Conservation (phyloP, 495 filamentous ascomycete species). For the Xylaria venustula region DNA sequence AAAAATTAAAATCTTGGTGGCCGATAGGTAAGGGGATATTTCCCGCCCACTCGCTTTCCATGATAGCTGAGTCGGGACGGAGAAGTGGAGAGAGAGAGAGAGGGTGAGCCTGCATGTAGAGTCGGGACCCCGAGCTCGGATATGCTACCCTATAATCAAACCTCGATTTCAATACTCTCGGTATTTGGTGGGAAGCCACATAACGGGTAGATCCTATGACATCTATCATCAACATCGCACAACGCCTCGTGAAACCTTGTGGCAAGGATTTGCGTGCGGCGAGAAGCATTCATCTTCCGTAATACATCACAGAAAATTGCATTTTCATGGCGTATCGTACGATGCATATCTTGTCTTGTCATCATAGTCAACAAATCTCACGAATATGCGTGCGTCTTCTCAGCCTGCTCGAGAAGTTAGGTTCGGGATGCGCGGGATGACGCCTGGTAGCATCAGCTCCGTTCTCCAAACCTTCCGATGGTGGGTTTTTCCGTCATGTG, state of each 20-base stretch:
- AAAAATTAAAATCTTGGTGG: too few species aligned
- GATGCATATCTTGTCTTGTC: background rate
- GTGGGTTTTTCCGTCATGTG: constrained; percentile 7
- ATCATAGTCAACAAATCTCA: background rate
- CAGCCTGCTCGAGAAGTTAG: background rate
- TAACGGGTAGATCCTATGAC: background rate
- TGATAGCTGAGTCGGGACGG: background rate
- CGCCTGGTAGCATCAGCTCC: background rate
- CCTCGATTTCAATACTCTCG: background rate
- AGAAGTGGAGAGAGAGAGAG: constrained; percentile 8
- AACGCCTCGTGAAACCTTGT: background rate
- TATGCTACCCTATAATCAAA: constrained; percentile 7
- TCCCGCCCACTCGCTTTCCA: background rate
- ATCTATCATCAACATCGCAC: constrained; percentile 1
- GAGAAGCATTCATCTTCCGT: too few species aligned
- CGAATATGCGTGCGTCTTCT: background rate
- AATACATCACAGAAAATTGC: background rate
- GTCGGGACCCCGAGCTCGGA: background rate
- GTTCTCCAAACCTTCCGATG: background rate
- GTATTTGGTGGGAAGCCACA: background rate
- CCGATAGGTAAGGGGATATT: background rate
- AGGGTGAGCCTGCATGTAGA: background rate
- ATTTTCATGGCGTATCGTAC: background rate
- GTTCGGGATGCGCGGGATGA: background rate
- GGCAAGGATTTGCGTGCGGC: too few species aligned